Conservation (phyloP, 345 rosid genomes). For the Moricandia arvensis region DNA sequence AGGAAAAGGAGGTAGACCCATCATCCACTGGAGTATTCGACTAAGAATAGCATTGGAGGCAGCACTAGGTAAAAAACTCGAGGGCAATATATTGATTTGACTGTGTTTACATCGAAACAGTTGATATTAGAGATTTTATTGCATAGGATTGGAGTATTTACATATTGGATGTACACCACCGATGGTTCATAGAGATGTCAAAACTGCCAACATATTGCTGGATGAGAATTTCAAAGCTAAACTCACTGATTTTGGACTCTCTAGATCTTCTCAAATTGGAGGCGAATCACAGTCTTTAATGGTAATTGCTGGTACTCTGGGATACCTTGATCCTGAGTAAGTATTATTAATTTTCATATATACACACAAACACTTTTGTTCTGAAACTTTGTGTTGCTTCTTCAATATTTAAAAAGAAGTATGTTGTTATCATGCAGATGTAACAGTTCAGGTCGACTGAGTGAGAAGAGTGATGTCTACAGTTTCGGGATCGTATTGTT, state of each 20-base stretch:
- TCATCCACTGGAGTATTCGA: constrained; percentile 40
- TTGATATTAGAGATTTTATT: not conserved
- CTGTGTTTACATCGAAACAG: not conserved
- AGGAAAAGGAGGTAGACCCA: constrained; percentile 3
- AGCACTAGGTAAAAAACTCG: constrained; percentile 44
- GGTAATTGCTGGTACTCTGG: not conserved
- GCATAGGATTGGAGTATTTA: not conserved
- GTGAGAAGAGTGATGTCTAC: constrained; percentile 27
- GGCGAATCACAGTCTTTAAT: not conserved
- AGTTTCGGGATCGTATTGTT: constrained; percentile 24
- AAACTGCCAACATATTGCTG: not conserved
- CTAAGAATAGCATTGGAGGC: constrained; percentile 46
- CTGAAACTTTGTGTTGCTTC: not conserved
- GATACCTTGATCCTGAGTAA: constrained; percentile 53
- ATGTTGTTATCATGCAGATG: constrained; percentile 8
- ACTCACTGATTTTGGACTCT: not conserved
- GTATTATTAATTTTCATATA: constrained; percentile 3
- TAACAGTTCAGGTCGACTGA: not conserved
- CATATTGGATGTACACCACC: not conserved
- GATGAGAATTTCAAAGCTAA: not conserved
- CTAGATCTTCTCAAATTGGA: not conserved
- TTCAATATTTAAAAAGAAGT: not conserved
- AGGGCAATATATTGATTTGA: not conserved
- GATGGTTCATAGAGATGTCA: not conserved
- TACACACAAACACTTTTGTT: too few relatives aligned